Percentiles rank a stretch among this genome's conserved stretches.
Conservation (phyloP, 345 rosid genomes). For the Acer negundo region DNA sequence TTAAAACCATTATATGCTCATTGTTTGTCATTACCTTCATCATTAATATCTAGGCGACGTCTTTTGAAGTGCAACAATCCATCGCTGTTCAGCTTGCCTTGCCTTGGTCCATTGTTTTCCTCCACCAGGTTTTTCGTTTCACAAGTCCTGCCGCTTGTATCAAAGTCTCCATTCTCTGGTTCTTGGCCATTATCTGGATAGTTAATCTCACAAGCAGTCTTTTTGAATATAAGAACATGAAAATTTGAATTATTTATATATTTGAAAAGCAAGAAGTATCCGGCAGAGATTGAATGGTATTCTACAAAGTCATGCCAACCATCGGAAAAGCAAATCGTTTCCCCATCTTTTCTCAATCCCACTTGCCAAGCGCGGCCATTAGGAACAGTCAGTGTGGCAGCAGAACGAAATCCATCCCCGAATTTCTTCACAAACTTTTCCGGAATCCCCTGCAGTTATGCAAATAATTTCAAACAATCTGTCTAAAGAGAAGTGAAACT, state of each 20-base stretch:
- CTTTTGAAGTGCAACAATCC: too few species aligned
- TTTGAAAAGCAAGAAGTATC: conserved; percentile 38
- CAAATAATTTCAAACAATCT: neutral
- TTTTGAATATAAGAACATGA: conserved; percentile 32
- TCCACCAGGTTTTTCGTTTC: too few species aligned
- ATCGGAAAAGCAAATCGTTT: conserved; percentile 35
- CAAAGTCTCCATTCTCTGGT: neutral
- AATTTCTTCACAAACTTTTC: conserved; percentile 31
- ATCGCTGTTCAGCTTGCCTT: too few species aligned
- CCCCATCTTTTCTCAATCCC: conserved; percentile 25
- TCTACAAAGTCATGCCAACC: conserved; percentile 43
- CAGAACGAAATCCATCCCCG: conserved; percentile 32
- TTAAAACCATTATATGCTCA: too few species aligned
- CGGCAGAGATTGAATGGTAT: conserved; percentile 27
- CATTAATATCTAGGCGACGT: too few species aligned
- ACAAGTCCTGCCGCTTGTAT: too few species aligned
- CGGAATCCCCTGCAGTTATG: conserved; percentile 37
- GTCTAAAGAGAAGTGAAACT: neutral
- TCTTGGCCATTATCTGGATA: conserved; percentile 16
- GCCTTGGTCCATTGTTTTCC: too few species aligned
- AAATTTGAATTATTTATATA: conserved; percentile 36
- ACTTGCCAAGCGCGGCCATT: conserved; percentile 40
- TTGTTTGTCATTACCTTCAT: too few species aligned
- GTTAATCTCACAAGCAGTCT: conserved; percentile 35
- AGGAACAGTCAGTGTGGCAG: conserved; percentile 31